Evolutionary conservation across 1,284 basidiomycete genomes (phyloP).

Genomic region (Trichosporon sp.): DNA sequence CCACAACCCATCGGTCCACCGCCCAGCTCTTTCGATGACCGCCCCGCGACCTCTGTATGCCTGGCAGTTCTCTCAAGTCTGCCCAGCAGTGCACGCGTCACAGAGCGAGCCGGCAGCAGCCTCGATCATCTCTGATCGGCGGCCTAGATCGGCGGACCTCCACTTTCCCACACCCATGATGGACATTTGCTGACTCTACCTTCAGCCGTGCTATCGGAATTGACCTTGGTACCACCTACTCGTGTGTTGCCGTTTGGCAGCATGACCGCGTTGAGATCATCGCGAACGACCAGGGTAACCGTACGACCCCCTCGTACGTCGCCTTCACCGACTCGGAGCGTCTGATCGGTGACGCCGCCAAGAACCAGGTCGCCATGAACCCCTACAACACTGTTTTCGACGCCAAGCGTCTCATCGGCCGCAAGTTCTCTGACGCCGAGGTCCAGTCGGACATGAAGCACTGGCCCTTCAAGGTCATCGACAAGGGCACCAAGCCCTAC

Average conservation of each 20-base stretch:
- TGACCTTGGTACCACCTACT: slow-evolving; percentile 62
- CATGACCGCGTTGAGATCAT: slow-evolving; percentile 83
- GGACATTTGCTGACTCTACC: neutral
- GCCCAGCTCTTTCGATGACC: neutral
- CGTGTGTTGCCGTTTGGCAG: slow-evolving; percentile 92
- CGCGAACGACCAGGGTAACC: slow-evolving; percentile 76
- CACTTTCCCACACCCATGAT: neutral
- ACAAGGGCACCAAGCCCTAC: slow-evolving; percentile 80
- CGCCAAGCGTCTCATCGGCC: slow-evolving; percentile 84
- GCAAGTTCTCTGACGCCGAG: slow-evolving; percentile 68
- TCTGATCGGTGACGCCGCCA: slow-evolving; percentile 57
- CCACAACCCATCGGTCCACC: neutral
- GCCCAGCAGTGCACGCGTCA: neutral
- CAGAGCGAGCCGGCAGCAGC: neutral
- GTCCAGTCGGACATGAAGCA: slow-evolving; percentile 74
- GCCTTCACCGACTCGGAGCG: slow-evolving; percentile 90
- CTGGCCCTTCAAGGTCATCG: slow-evolving; percentile 85
- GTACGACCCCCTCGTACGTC: slow-evolving; percentile 91
- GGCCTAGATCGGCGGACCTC: neutral
- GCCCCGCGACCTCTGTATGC: neutral
- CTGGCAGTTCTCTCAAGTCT: neutral
- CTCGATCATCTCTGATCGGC: neutral
- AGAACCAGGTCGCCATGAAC: slow-evolving; percentile 60
- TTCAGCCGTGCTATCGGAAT: neutral
- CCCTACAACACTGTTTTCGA: slow-evolving; percentile 66